phyloP scores from a whole-genome alignment of 495 filamentous ascomycete species.

The Parathielavia hyrcaniae region DNA sequence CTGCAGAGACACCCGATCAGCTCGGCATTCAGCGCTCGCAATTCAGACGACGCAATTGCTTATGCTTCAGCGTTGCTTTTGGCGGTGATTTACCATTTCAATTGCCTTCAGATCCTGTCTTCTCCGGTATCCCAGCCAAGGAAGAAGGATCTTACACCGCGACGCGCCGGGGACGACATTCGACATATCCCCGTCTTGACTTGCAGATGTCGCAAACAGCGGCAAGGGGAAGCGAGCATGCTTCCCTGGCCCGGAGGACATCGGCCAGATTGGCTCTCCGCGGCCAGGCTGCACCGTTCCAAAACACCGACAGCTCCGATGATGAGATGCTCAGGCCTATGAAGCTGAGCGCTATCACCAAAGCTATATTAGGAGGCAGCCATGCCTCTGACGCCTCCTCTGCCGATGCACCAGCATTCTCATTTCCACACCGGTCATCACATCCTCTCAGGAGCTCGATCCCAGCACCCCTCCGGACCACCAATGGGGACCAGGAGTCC shows the following conservation, averaged over 20 bases:
- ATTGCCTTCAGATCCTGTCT: not conserved
- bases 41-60: not conserved
- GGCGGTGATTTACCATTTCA: not conserved
- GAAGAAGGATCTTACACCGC: conserved; percentile 3
- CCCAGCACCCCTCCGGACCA: not conserved
- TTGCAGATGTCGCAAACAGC: conserved; percentile 37
- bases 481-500: conserved; percentile 7
- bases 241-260: conserved; percentile 35
- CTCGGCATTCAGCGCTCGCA: not conserved
- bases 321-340: conserved; percentile 65
- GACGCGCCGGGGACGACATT: conserved; percentile 1
- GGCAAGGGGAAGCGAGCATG: conserved; percentile 32
- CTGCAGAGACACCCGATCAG: not conserved
- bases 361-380: conserved; percentile 65
- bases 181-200: not conserved
- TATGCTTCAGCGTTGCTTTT: not conserved
- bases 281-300: conserved; percentile 17
- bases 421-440: conserved; percentile 37
- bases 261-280: conserved; percentile 41
- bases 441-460: not conserved
- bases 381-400: conserved; percentile 28
- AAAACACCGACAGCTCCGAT: conserved; percentile 38
- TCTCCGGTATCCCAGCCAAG: not conserved
- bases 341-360: conserved; percentile 73
- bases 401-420: not conserved